Evolutionary conservation across 805 yeast species (phyloP).

Genomic region (Candida silvicultrix): DNA sequence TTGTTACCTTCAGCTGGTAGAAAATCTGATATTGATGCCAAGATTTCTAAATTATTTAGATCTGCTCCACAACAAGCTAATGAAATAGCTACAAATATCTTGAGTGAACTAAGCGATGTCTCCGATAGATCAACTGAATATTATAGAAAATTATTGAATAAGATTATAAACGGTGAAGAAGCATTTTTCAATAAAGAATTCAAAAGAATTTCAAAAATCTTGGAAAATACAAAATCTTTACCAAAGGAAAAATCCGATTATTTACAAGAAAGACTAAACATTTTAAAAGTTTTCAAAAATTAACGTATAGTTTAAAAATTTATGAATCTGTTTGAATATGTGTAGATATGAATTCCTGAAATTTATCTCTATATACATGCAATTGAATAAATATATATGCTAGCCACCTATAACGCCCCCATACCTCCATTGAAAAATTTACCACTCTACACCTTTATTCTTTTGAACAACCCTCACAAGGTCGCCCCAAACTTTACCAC

Average conservation of each 20-base stretch:
- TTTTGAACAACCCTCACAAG: conserved; percentile 55
- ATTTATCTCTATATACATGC: no score
- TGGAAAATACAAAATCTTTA: conserved; percentile 28
- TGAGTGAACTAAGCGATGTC: conserved; percentile 21
- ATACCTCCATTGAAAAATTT: no score
- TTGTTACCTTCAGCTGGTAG: conserved; percentile 29
- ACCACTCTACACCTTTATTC: conserved; percentile 50
- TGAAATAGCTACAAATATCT: conserved; percentile 26
- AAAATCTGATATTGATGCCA: conserved; percentile 22
- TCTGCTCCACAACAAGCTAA: conserved; percentile 15
- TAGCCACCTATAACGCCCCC: neutral
- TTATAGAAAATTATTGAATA: conserved; percentile 41
- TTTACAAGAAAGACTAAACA: conserved; percentile 43
- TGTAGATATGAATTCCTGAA: no score
- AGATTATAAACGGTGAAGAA: conserved; percentile 36
- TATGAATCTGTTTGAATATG: no score
- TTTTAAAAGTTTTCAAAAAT: conserved; percentile 25
- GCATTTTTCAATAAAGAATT: conserved; percentile 36
- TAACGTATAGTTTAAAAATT: neutral
- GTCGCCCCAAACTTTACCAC: conserved; percentile 66
- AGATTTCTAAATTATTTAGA: conserved; percentile 22
- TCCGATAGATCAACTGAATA: conserved; percentile 26
- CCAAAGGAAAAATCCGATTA: conserved; percentile 38
- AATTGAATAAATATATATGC: neutral
- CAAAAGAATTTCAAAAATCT: conserved; percentile 35